Percentiles rank a stretch among this genome's conserved stretches.
These are phyloP conservation scores for Phyllosticta capitalensis DNA, from an alignment of 2,329 filamentous ascomycete genomes.

Conservation along the genomic window DNA sequence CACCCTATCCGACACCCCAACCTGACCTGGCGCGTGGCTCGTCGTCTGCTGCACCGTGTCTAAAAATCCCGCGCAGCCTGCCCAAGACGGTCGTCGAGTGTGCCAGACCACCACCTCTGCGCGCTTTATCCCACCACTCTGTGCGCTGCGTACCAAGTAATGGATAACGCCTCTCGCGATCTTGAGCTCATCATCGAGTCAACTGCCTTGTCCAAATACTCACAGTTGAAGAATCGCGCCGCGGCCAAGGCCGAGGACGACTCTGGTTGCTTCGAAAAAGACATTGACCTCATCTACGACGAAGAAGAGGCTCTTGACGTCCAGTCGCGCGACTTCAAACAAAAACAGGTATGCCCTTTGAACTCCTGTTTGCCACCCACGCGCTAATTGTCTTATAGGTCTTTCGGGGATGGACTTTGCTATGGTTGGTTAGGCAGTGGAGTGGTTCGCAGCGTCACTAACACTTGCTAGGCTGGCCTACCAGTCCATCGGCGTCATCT, in stretches of 20 bases:
- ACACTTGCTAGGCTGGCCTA: constrained; percentile 44
- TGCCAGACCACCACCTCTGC: background rate
- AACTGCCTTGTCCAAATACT: background rate
- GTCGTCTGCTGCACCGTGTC: background rate
- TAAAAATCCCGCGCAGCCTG: background rate
- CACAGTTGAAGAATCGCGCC: constrained; percentile 4
- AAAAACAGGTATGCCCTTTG: constrained; percentile 10
- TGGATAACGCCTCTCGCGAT: constrained; percentile 3
- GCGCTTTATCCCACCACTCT: background rate
- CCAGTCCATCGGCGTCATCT: constrained; percentile 57
- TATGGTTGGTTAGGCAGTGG: constrained; percentile 6
- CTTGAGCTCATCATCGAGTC: constrained; percentile 4
- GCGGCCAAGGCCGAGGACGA: background rate
- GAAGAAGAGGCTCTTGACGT: constrained; percentile 11
- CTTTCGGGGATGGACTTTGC: constrained; percentile 12
- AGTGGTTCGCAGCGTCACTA: constrained; percentile 14
- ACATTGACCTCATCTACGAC: constrained; percentile 11
- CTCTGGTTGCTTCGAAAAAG: constrained; percentile 2
- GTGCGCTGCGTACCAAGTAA: constrained; percentile 1
- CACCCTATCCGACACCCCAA: background rate
- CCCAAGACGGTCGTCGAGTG: background rate
- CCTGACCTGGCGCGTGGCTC: background rate
- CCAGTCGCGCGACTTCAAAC: constrained; percentile 13
- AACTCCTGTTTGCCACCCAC: background rate
- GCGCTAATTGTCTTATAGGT: background rate